Percentiles rank a stretch among this genome's conserved stretches.
Conservation (phyloP, 495 filamentous ascomycete species). For the Penicillium malachiteum region DNA sequence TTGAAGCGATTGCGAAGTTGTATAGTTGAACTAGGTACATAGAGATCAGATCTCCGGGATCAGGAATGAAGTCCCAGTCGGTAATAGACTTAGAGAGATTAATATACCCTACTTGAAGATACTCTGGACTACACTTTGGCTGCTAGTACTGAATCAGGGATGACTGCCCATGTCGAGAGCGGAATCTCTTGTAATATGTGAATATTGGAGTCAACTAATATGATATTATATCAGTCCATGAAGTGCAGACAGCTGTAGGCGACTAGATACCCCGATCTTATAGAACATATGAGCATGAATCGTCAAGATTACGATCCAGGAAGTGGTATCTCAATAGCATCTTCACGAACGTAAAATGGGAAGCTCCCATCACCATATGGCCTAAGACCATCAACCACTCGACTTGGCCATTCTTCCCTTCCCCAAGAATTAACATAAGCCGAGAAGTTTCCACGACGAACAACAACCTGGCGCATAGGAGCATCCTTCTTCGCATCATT, state of each 20-base stretch:
- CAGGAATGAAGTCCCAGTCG: too few species aligned
- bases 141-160: too few species aligned
- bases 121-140: too few species aligned
- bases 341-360: constrained; percentile 23
- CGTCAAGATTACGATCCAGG: constrained; percentile 2
- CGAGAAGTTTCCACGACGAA: constrained; percentile 40
- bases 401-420: constrained; percentile 42
- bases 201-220: too few species aligned
- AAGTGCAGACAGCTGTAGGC: too few species aligned
- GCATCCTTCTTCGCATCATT: constrained; percentile 57
- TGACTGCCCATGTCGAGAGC: too few species aligned
- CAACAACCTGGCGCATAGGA: constrained; percentile 38
- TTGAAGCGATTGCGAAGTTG: constrained; percentile 64
- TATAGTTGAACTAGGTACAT: constrained; percentile 21
- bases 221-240: too few species aligned
- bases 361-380: constrained; percentile 33
- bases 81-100: too few species aligned
- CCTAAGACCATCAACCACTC: constrained; percentile 32
- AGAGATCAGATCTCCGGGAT: not conserved
- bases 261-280: too few species aligned
- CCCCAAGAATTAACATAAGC: constrained; percentile 49
- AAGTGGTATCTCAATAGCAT: constrained; percentile 19
- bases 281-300: not conserved
- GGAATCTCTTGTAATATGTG: too few species aligned
- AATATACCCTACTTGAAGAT: too few species aligned